Percentiles rank a stretch among this genome's conserved stretches.
These are phyloP conservation scores for Wickerhamomyces xylosicus DNA, from an alignment of 805 yeast species.

Conservation along the genomic window DNA sequence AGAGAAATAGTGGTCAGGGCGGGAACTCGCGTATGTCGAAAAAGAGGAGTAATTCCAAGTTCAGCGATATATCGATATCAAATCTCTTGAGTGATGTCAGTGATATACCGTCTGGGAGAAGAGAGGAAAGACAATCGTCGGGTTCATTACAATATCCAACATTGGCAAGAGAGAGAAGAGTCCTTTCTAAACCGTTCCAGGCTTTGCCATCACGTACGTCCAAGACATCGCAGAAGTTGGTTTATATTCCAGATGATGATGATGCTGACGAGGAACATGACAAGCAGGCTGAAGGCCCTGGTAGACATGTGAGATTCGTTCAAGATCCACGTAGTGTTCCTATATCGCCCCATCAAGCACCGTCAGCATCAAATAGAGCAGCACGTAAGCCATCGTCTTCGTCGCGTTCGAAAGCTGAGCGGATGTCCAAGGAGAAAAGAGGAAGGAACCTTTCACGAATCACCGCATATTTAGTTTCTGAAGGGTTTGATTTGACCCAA, in stretches of 20 bases:
- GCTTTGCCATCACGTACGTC: slow-evolving; percentile 67
- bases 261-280: background rate
- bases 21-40: no score
- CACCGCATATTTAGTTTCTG: slow-evolving; percentile 87
- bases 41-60: slow-evolving; percentile 28
- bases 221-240: slow-evolving; percentile 77
- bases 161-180: slow-evolving; percentile 8
- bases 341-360: no score
- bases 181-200: slow-evolving; percentile 38
- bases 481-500: slow-evolving; percentile 57
- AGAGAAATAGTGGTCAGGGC: no score
- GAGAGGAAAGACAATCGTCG: slow-evolving; percentile 31
- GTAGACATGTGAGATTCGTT: slow-evolving; percentile 1
- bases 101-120: slow-evolving; percentile 73
- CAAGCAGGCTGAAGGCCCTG: slow-evolving; percentile 1
- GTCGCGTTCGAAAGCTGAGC: slow-evolving; percentile 32
- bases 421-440: slow-evolving; percentile 33
- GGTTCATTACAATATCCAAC: slow-evolving; percentile 24
- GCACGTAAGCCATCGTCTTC: slow-evolving; percentile 1
- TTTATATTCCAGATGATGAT: slow-evolving; percentile 62
- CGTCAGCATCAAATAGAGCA: no score
- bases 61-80: slow-evolving; percentile 74
- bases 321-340: no score
- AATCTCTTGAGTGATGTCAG: slow-evolving; percentile 67
- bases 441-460: slow-evolving; percentile 57